Percentiles rank a stretch among this genome's conserved stretches.
Conservation (phyloP, 192 early-diverging fungal genomes). For the Chytriomyces confervae region DNA sequence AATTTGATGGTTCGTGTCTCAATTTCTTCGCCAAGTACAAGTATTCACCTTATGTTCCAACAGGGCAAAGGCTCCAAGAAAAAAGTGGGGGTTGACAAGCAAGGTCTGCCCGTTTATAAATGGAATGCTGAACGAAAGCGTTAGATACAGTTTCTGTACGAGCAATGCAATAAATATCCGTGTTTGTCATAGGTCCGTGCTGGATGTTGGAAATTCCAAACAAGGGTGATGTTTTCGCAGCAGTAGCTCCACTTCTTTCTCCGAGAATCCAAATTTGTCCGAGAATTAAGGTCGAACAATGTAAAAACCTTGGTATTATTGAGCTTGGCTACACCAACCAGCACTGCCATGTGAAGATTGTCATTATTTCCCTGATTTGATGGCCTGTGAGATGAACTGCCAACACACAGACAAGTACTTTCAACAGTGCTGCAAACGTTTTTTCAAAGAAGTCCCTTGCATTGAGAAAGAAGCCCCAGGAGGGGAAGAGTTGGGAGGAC, state of each 20-base stretch:
- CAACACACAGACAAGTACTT: too few relatives aligned
- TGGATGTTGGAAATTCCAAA: background rate
- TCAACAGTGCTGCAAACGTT: conserved; percentile 11
- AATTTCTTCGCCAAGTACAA: background rate
- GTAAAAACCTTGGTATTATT: background rate
- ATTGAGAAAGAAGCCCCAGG: background rate
- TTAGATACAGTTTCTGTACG: too few relatives aligned
- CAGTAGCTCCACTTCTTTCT: conserved; percentile 12
- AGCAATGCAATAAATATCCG: too few relatives aligned
- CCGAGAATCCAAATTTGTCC: conserved; percentile 25
- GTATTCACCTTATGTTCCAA: conserved; percentile 17
- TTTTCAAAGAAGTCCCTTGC: background rate
- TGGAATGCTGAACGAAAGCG: conserved; percentile 87
- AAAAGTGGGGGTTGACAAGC: conserved; percentile 81
- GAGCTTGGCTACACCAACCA: too few relatives aligned
- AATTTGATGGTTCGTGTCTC: conserved; percentile 65
- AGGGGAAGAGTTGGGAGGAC: too few relatives aligned
- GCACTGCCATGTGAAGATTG: too few relatives aligned
- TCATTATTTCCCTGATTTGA: too few relatives aligned
- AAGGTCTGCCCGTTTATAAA: conserved; percentile 88
- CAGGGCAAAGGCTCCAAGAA: conserved; percentile 77
- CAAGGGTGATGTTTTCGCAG: conserved; percentile 3
- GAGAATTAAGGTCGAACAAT: background rate
- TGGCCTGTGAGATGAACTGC: too few relatives aligned
- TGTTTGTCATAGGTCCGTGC: too few relatives aligned